Base-by-base conservation (phyloP, 495 filamentous ascomycete species). In the Articulospora tetracladia region DNA sequence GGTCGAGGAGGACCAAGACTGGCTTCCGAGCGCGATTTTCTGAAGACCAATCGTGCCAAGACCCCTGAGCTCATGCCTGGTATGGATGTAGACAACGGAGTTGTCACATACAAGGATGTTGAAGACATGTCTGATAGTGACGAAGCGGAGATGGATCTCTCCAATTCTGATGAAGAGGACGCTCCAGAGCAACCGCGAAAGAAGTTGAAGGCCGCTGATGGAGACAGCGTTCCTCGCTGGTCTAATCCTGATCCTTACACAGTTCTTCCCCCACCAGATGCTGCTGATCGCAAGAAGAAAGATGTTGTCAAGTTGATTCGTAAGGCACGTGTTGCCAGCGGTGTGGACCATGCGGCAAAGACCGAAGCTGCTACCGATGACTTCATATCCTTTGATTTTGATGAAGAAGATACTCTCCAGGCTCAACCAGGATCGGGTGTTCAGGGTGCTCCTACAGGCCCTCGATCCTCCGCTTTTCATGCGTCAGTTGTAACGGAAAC, bases 201-300 rank as follows among this genome's bases (percentile, higher is more conserved):
- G 62, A 72, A 72, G 54, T 53, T 25, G 17, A 65, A 68, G 44
- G 63, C 72, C 10, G 58, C 71, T 11, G 72, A 78, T 25, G 78
- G 77, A 47, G 64, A 77, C 61, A 72, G 67, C 61, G 58, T 71
- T 2, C 91, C 91, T 0, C 89, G 86, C 70, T 97, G 92, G 92
- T 96, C 91, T 1, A 97, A 97, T 65, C 91, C 92, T 3, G 92
- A 97, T 72, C 91, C 91, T 0, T 97, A 96, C 73, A 94, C 89
- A 2, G 86, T 78, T 2, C 74, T 94, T 8, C 92, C 92, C 6
- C 90, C 90, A 7, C 79, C 84, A 0, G 86, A 89, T 65, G 83
- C 81, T 63, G 78, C 68, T 41, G 77, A 81, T 36, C 76, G 76
- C 19, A 91, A 91, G 66, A 88, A 86, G 69, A 85, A 88, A 62